These are phyloP conservation scores for Neophaeococcomyces aloes DNA, from an alignment of 2,329 filamentous ascomycete species.

Conservation along the genomic window DNA sequence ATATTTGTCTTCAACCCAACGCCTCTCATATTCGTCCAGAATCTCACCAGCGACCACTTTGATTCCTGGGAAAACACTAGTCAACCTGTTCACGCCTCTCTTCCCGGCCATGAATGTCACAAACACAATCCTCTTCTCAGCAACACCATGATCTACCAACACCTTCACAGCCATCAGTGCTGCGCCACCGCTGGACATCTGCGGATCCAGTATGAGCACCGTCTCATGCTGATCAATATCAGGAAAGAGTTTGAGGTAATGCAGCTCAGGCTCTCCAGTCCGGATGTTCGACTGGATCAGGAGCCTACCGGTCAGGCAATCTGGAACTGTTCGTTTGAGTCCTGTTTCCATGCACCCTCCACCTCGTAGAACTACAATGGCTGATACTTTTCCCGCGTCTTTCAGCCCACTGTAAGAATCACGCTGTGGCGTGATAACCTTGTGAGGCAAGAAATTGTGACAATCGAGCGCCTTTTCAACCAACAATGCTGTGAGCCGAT, in stretches of 20 bases:
- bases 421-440: slow-evolving; percentile 61
- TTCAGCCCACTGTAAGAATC: slow-evolving; percentile 60
- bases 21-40: slow-evolving; percentile 67
- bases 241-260: slow-evolving; percentile 71
- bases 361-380: slow-evolving; percentile 78
- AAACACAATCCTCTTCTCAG: slow-evolving; percentile 74
- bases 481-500: slow-evolving; percentile 72
- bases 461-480: slow-evolving; percentile 73
- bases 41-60: slow-evolving; percentile 77
- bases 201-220: slow-evolving; percentile 79
- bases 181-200: slow-evolving; percentile 84
- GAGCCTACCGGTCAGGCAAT: slow-evolving; percentile 78
- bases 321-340: slow-evolving; percentile 79
- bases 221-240: slow-evolving; percentile 65
- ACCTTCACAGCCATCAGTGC: slow-evolving; percentile 91
- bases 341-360: slow-evolving; percentile 82
- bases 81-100: slow-evolving; percentile 71
- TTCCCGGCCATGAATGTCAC: slow-evolving; percentile 85
- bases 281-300: slow-evolving; percentile 80
- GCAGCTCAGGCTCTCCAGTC: slow-evolving; percentile 83
- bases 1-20: slow-evolving; percentile 85
- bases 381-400: slow-evolving; percentile 64
- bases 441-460: slow-evolving; percentile 54
- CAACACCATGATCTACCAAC: slow-evolving; percentile 85
- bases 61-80: slow-evolving; percentile 79